Evolutionary conservation across 2,329 filamentous ascomycete species (phyloP).

Genomic region (Diaporthe citri): DNA sequence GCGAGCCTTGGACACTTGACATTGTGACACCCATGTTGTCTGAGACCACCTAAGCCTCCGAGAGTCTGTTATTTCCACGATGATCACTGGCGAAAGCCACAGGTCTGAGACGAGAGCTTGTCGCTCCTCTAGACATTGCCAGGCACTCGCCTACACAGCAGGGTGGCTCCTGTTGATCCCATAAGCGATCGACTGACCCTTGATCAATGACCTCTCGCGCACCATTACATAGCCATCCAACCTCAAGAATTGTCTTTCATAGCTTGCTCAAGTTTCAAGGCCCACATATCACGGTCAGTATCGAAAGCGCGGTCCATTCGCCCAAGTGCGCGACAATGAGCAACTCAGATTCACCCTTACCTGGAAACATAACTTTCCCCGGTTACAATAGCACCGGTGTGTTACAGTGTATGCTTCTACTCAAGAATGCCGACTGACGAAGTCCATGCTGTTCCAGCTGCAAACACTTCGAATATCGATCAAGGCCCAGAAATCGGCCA

Average conservation of each 20-base stretch:
- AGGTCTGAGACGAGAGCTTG: neutral
- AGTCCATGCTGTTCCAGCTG: neutral
- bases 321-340: neutral
- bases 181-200: neutral
- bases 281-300: neutral
- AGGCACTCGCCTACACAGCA: neutral
- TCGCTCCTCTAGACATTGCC: neutral
- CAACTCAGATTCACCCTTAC: neutral
- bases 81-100: neutral
- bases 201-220: neutral
- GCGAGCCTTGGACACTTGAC: neutral
- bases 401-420: neutral
- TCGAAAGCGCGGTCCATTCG: neutral
- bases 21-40: neutral
- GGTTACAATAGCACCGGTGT: conserved; percentile 18
- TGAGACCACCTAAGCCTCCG: neutral
- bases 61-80: neutral
- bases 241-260: neutral
- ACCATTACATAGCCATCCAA: no score
- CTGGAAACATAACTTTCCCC: neutral
- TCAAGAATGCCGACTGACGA: neutral
- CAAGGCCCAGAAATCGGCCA: conserved; percentile 17
- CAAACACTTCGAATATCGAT: conserved; percentile 5
- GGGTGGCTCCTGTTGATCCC: neutral
- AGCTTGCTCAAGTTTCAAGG: neutral